These are phyloP conservation scores for Aphelidium insulamus DNA, from an alignment of 371 early-diverging fungal genomes.

Conservation along the genomic window DNA sequence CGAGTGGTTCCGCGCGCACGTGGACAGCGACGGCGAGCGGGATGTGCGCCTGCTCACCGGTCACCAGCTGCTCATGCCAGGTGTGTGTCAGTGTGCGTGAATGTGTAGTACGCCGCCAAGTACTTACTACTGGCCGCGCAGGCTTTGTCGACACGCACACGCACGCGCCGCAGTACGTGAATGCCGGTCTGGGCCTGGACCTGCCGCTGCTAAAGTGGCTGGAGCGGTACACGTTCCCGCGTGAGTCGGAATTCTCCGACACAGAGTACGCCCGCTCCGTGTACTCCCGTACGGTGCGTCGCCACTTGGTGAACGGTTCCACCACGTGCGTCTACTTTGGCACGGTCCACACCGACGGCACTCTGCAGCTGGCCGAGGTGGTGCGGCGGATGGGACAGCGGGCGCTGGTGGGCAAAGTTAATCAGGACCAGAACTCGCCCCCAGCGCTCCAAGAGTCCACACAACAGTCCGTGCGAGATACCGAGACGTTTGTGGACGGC, in stretches of 20 bases:
- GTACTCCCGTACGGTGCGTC: slow-evolving; percentile 35
- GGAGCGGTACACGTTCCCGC: slow-evolving; percentile 59
- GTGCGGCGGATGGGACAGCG: slow-evolving; percentile 55
- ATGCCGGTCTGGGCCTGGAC: slow-evolving; percentile 66
- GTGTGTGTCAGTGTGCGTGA: no score
- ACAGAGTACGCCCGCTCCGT: slow-evolving; percentile 28
- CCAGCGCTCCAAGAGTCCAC: slow-evolving; percentile 45
- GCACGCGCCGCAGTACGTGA: slow-evolving; percentile 85
- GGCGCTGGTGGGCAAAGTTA: slow-evolving; percentile 77
- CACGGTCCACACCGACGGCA: slow-evolving; percentile 56
- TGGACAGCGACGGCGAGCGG: no score
- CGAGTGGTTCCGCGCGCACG: no score
- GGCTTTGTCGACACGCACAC: slow-evolving; percentile 77
- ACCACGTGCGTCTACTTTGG: slow-evolving; percentile 80
- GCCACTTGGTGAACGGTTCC: slow-evolving; percentile 48
- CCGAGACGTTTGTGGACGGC: slow-evolving; percentile 39
- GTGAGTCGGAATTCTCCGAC: slow-evolving; percentile 42
- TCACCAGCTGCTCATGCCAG: slow-evolving; percentile 56
- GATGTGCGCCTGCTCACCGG: no score
- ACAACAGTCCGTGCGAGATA: slow-evolving; percentile 26
- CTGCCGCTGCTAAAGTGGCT: slow-evolving; percentile 77
- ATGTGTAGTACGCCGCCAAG: no score
- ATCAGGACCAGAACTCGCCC: slow-evolving; percentile 76
- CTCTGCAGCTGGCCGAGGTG: slow-evolving; percentile 38
- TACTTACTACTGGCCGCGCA: no score